A percentile compares a stretch with the other conserved stretches of the same genome.
Conservation (phyloP, 2,329 filamentous ascomycete species). For the Fusarium verticillioides region DNA sequence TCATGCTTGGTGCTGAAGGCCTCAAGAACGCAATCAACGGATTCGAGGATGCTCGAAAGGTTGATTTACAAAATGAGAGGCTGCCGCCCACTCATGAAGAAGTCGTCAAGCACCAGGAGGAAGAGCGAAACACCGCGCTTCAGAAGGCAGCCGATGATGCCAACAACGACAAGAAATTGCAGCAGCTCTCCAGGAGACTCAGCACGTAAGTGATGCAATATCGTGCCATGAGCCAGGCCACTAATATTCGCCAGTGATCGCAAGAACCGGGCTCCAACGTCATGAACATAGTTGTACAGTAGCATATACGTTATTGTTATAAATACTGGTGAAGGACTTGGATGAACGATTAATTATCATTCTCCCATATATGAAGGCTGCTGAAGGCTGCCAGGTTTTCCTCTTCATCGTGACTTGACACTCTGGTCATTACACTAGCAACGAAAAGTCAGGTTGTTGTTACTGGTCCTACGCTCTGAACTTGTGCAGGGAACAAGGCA, state of each 20-base stretch:
- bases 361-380: constrained; percentile 30
- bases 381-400: constrained; percentile 32
- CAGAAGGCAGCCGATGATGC: constrained; percentile 89
- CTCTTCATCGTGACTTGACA: constrained; percentile 36
- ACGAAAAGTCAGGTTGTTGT: constrained; percentile 17
- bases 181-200: constrained; percentile 87
- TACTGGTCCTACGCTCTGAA: constrained; percentile 21
- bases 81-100: constrained; percentile 94
- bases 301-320: constrained; percentile 42
- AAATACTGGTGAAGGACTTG: constrained; percentile 31
- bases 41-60: constrained; percentile 96
- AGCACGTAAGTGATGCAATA: constrained; percentile 77
- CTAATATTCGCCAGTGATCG: constrained; percentile 39
- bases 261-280: constrained; percentile 43
- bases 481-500: constrained; percentile 29
- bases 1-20: constrained; percentile 97
- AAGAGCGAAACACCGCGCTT: constrained; percentile 83
- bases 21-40: constrained; percentile 98
- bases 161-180: constrained; percentile 89
- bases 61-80: constrained; percentile 95
- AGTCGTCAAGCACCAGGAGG: constrained; percentile 83
- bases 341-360: constrained; percentile 36
- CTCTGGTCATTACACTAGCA: constrained; percentile 13
- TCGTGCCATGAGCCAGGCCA: not conserved
- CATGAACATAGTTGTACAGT: constrained; percentile 43